Evolutionary conservation across 371 early-diverging fungal genomes (phyloP).

Genomic region (Nematocida sp.): DNA sequence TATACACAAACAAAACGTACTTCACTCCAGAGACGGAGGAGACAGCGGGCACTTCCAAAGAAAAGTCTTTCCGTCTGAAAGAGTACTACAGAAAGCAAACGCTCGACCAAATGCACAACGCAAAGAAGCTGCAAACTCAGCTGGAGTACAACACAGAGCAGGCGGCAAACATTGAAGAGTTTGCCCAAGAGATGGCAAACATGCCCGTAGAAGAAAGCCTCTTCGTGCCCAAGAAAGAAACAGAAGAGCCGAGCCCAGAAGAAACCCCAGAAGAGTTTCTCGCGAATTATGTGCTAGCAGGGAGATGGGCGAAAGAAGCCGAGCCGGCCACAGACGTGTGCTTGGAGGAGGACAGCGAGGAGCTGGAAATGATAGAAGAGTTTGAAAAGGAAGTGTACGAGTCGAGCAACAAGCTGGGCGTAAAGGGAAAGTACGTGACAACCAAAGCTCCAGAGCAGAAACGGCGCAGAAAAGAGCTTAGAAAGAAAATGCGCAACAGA

Average conservation of each 20-base stretch:
- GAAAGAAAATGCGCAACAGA: conserved; percentile 16
- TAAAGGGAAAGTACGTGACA: conserved; percentile 6
- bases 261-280: conserved; percentile 8
- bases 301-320: conserved; percentile 8
- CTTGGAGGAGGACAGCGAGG: conserved; percentile 45
- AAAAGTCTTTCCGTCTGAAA: conserved; percentile 11
- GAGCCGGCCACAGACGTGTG: not conserved
- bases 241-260: not conserved
- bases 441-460: conserved; percentile 23
- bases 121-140: not conserved
- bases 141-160: conserved; percentile 13
- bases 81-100: conserved; percentile 34
- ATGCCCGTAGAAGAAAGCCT: not conserved
- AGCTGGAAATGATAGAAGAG: conserved; percentile 35
- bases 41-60: not conserved
- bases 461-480: conserved; percentile 42
- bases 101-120: conserved; percentile 7
- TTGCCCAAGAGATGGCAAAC: not conserved
- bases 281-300: conserved; percentile 17
- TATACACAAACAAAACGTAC: not conserved
- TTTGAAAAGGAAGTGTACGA: conserved; percentile 24
- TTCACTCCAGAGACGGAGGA: conserved; percentile 1
- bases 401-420: not conserved
- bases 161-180: conserved; percentile 2
- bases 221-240: conserved; percentile 6